phyloP scores from a whole-genome alignment of 345 rosid species.

The Corchorus olitorius region DNA sequence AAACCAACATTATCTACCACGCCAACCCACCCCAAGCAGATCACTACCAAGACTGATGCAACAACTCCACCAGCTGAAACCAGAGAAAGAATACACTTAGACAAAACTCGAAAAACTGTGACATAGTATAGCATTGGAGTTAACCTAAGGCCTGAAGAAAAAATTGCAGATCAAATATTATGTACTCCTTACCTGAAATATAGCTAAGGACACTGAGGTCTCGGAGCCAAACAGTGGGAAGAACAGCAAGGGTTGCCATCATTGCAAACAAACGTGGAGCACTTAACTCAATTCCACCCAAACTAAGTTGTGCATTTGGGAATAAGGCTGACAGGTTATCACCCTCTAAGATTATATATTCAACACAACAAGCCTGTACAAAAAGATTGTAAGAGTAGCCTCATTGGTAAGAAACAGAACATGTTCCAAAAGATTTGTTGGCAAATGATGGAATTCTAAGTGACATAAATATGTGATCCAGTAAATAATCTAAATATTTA shows the following conservation, averaged over 20 bases:
- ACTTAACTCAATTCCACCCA: slow-evolving; percentile 59
- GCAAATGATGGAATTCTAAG: too few species aligned
- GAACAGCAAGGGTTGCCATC: slow-evolving; percentile 68
- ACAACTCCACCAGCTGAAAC: slow-evolving; percentile 90
- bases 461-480: too few species aligned
- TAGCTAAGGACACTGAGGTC: slow-evolving; percentile 86
- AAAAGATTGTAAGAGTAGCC: neutral
- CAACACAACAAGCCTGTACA: slow-evolving; percentile 86
- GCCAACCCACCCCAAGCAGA: slow-evolving; percentile 91
- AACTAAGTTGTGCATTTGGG: slow-evolving; percentile 70
- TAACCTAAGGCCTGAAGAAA: neutral
- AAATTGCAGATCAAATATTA: neutral
- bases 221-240: slow-evolving; percentile 92
- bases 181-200: slow-evolving; percentile 63
- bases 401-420: neutral
- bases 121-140: neutral
- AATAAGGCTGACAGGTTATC: slow-evolving; percentile 86
- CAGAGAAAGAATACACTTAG: slow-evolving; percentile 4
- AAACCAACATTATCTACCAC: slow-evolving; percentile 71
- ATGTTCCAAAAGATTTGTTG: too few species aligned
- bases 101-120: slow-evolving; percentile 8
- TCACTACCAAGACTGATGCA: slow-evolving; percentile 77
- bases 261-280: slow-evolving; percentile 71
- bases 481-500: too few species aligned
- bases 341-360: slow-evolving; percentile 84